Conservation (phyloP, 2,329 filamentous ascomycete genomes). For the Fusarium oligoseptatum region DNA sequence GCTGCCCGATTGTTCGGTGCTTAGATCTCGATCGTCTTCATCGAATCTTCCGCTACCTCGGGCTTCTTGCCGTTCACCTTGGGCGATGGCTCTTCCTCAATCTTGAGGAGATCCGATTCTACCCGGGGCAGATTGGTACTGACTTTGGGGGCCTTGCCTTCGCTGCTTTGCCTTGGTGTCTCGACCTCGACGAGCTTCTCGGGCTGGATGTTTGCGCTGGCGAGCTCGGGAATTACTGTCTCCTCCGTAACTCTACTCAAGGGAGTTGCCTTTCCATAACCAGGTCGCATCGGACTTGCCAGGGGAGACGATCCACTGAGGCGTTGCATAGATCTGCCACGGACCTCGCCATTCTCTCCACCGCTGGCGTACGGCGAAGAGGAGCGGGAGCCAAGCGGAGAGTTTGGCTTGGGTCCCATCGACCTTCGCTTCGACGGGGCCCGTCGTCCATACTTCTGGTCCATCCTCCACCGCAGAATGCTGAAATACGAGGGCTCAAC, state of each 20-base stretch:
- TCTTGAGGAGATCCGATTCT: slow-evolving; percentile 54
- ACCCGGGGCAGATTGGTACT: slow-evolving; percentile 50
- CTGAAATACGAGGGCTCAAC: slow-evolving; percentile 95
- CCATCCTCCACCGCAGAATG: slow-evolving; percentile 93
- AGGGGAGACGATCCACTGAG: slow-evolving; percentile 74
- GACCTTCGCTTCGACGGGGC: slow-evolving; percentile 66
- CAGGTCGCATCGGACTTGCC: slow-evolving; percentile 74
- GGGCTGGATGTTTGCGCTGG: slow-evolving; percentile 55
- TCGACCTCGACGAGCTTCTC: slow-evolving; percentile 69
- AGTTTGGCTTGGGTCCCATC: slow-evolving; percentile 59
- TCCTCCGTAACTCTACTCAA: slow-evolving; percentile 83
- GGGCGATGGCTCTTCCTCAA: slow-evolving; percentile 56
- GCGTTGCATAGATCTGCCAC: slow-evolving; percentile 80
- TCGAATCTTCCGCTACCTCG: slow-evolving; percentile 61
- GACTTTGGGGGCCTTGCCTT: slow-evolving; percentile 53
- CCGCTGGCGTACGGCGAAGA: slow-evolving; percentile 76
- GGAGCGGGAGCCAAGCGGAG: slow-evolving; percentile 62
- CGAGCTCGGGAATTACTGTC: slow-evolving; percentile 57
- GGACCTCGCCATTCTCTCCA: slow-evolving; percentile 70
- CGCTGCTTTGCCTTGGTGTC: slow-evolving; percentile 63
- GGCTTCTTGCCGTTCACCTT: slow-evolving; percentile 61
- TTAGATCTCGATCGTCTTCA: slow-evolving; percentile 74
- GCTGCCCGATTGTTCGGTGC: slow-evolving; percentile 17
- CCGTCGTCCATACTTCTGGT: slow-evolving; percentile 90
- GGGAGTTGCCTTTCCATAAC: slow-evolving; percentile 76